Percentiles rank a stretch among this genome's conserved stretches.
Conservation (phyloP, 2,329 filamentous ascomycete species). For the Fusarium praegraminearum region DNA sequence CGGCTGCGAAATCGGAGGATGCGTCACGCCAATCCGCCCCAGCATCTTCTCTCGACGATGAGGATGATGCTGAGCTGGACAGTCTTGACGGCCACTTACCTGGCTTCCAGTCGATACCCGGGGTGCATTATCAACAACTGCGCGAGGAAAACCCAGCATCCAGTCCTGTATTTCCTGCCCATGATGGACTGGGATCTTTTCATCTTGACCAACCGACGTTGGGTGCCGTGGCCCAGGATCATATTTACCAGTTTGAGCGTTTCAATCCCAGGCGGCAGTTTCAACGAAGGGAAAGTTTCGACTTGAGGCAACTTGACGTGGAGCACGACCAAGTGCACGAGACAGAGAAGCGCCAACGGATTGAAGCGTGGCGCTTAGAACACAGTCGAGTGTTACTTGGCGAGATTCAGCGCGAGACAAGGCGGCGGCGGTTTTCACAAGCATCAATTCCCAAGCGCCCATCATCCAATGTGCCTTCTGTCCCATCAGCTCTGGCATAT, state of each 20-base stretch:
- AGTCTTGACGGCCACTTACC: constrained; percentile 92
- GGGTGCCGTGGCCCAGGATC: constrained; percentile 76
- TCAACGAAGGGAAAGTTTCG: constrained; percentile 65
- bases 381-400: constrained; percentile 88
- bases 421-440: constrained; percentile 73
- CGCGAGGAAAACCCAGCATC: constrained; percentile 57
- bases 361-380: constrained; percentile 92
- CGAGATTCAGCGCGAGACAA: constrained; percentile 89
- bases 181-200: constrained; percentile 93
- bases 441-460: constrained; percentile 56
- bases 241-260: constrained; percentile 88
- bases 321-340: constrained; percentile 70
- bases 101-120: constrained; percentile 78
- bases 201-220: constrained; percentile 68
- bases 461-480: constrained; percentile 47
- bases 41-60: constrained; percentile 57
- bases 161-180: constrained; percentile 82
- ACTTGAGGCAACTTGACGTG: constrained; percentile 62
- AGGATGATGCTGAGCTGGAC: constrained; percentile 85
- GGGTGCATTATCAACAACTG: constrained; percentile 41
- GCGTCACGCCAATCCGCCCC: constrained; percentile 57
- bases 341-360: constrained; percentile 81
- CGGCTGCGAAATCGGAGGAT: constrained; percentile 71
- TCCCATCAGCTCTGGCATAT: constrained; percentile 44
- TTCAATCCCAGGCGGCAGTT: constrained; percentile 79